Percentiles rank a stretch among this genome's conserved stretches.
Conservation (phyloP, 441 rosid genomes). For the Croton laevigatus region DNA sequence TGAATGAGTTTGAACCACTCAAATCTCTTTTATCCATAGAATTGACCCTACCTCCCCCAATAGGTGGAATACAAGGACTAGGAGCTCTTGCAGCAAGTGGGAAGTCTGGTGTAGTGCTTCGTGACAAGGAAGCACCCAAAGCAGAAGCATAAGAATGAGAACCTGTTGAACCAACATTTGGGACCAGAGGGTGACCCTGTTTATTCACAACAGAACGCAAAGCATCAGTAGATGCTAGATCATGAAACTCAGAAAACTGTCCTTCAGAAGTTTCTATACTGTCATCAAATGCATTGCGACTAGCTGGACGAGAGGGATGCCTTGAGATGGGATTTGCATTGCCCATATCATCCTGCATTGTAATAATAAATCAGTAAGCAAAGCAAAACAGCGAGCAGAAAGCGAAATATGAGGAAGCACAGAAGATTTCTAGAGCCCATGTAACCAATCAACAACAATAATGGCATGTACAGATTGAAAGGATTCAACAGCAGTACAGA, state of each 20-base stretch:
- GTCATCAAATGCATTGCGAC: slow-evolving; percentile 53
- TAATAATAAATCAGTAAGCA: slow-evolving; percentile 22
- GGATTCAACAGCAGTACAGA: not conserved
- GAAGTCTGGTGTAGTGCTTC: slow-evolving; percentile 67
- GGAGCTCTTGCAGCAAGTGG: slow-evolving; percentile 57
- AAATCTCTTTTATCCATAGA: slow-evolving; percentile 49
- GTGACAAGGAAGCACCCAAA: slow-evolving; percentile 56
- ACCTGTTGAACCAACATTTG: slow-evolving; percentile 38
- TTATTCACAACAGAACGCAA: slow-evolving; percentile 32
- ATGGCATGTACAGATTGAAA: not conserved
- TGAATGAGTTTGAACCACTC: slow-evolving; percentile 34
- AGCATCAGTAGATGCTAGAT: slow-evolving; percentile 38
- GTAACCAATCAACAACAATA: not conserved
- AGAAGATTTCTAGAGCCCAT: not conserved
- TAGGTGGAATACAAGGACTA: slow-evolving; percentile 55
- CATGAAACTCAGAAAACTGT: slow-evolving; percentile 43
- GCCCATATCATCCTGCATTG: slow-evolving; percentile 54
- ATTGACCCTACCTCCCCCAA: slow-evolving; percentile 50
- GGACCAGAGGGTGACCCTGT: slow-evolving; percentile 27
- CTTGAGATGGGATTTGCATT: slow-evolving; percentile 37
- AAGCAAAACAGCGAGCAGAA: slow-evolving; percentile 6
- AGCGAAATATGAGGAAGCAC: not conserved
- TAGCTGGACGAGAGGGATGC: slow-evolving; percentile 60
- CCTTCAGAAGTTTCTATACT: slow-evolving; percentile 41
- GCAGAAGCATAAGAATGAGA: slow-evolving; percentile 63